These are phyloP conservation scores for Spizellomyces punctatus DNA, from an alignment of 192 early-diverging fungal genomes.

Conservation along the genomic window DNA sequence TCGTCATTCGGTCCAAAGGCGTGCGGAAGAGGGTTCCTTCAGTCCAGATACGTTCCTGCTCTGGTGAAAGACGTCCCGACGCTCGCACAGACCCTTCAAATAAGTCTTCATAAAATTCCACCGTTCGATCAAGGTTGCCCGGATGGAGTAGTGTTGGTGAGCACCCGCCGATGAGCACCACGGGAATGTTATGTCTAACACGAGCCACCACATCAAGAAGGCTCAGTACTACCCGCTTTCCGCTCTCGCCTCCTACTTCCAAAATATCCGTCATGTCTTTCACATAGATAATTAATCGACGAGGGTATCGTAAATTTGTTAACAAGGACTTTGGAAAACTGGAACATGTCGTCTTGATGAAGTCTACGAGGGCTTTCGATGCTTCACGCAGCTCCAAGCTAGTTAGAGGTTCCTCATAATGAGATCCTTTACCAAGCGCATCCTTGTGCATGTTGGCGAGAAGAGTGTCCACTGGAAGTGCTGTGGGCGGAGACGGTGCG, in stretches of 20 bases:
- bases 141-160: slow-evolving; percentile 32
- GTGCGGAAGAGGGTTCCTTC: slow-evolving; percentile 35
- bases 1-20: slow-evolving; percentile 39
- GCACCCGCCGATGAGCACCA: slow-evolving; percentile 40
- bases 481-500: no score
- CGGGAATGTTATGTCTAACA: slow-evolving; percentile 17
- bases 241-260: slow-evolving; percentile 27
- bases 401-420: slow-evolving; percentile 22
- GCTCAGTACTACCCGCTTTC: slow-evolving; percentile 23
- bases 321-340: slow-evolving; percentile 11
- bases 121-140: slow-evolving; percentile 20
- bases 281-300: slow-evolving; percentile 30
- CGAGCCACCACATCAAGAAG: slow-evolving; percentile 36
- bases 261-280: slow-evolving; percentile 45
- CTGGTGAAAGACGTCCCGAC: not conserved
- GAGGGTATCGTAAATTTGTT: slow-evolving; percentile 10
- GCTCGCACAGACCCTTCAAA: slow-evolving; percentile 21
- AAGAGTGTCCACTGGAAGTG: no score
- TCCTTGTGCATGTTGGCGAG: not conserved
- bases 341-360: slow-evolving; percentile 19
- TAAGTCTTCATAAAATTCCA: slow-evolving; percentile 27
- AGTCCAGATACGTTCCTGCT: slow-evolving; percentile 6
- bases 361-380: slow-evolving; percentile 13
- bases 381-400: slow-evolving; percentile 26
- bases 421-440: slow-evolving; percentile 3